A percentile compares a stretch with the other conserved stretches of the same genome.
Conservation (phyloP, 768 basidiomycete genomes). For the Botryobasidium botryosum region DNA sequence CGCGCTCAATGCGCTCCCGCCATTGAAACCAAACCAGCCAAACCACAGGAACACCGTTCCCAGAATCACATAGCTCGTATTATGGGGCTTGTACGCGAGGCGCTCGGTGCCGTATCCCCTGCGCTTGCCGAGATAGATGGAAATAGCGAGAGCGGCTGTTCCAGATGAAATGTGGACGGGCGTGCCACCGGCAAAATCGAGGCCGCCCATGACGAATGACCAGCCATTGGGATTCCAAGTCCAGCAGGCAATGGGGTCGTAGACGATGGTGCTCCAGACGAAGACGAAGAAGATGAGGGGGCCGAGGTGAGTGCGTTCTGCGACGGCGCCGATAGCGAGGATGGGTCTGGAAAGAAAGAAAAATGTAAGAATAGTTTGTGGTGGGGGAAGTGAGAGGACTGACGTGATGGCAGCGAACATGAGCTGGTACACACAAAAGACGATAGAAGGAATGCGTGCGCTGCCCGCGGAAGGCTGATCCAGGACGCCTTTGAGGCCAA, state of each 20-base stretch:
- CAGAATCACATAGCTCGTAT: constrained; percentile 82
- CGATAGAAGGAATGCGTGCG: constrained; percentile 48
- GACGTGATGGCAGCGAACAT: constrained; percentile 86
- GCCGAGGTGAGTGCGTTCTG: constrained; percentile 72
- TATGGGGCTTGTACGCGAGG: constrained; percentile 87
- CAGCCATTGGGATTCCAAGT: constrained; percentile 75
- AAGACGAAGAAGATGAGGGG: constrained; percentile 85
- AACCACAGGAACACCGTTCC: constrained; percentile 92
- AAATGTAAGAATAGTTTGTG: neutral
- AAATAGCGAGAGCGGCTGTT: constrained; percentile 64
- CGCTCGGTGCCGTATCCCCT: constrained; percentile 82
- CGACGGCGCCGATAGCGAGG: constrained; percentile 81
- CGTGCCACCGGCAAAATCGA: constrained; percentile 90
- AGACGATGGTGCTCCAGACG: constrained; percentile 70
- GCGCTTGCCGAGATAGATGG: constrained; percentile 78
- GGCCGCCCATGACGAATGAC: constrained; percentile 64
- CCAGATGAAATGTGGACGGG: constrained; percentile 96
- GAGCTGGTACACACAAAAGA: constrained; percentile 72
- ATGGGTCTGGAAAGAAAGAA: constrained; percentile 38
- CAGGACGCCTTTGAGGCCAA: constrained; percentile 65
- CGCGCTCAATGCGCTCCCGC: constrained; percentile 77
- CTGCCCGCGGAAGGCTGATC: constrained; percentile 59
- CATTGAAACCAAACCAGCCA: constrained; percentile 90
- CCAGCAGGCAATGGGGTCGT: constrained; percentile 93
- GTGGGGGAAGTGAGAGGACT: constrained; percentile 15